phyloP scores from a whole-genome alignment of 352 stramenopile genomes.

The Thalassiosira exigua region DNA sequence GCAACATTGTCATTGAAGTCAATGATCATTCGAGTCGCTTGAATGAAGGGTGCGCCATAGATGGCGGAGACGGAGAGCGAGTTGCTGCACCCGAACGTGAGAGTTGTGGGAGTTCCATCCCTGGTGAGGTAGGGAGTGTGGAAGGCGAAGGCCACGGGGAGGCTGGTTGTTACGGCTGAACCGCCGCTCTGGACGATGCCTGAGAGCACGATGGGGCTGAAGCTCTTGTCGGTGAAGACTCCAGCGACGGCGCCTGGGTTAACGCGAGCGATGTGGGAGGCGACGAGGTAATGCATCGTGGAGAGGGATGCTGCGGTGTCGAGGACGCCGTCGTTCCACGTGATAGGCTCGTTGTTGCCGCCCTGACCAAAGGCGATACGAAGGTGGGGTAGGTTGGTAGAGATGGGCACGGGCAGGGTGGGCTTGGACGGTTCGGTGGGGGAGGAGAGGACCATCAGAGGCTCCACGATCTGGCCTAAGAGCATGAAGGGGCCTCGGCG shows the following conservation, averaged over 20 bases:
- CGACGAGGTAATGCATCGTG: constrained; percentile 1
- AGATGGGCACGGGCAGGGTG: background rate
- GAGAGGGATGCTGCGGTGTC: constrained; percentile 7
- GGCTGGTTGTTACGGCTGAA: background rate
- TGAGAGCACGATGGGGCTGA: constrained; percentile 14
- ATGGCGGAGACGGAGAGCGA: constrained; percentile 11
- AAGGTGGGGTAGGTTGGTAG: background rate
- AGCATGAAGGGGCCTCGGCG: background rate
- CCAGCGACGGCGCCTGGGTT: constrained; percentile 4
- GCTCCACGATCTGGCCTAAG: background rate
- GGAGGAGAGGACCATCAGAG: background rate
- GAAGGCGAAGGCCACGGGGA: constrained; percentile 8
- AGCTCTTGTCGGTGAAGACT: constrained; percentile 3
- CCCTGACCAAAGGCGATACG: background rate
- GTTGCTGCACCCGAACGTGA: constrained; percentile 6
- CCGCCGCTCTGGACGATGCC: constrained; percentile 4
- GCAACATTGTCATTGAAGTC: constrained; percentile 9
- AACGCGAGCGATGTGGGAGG: background rate
- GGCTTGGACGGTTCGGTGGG: too few species aligned
- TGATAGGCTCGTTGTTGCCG: background rate
- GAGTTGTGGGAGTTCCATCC: background rate
- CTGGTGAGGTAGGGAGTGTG: constrained; percentile 18
- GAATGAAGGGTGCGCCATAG: constrained; percentile 20
- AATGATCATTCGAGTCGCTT: background rate
- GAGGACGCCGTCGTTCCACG: background rate